Conservation (phyloP, 2,329 filamentous ascomycete species). For the Aspergillus brasiliensis region DNA sequence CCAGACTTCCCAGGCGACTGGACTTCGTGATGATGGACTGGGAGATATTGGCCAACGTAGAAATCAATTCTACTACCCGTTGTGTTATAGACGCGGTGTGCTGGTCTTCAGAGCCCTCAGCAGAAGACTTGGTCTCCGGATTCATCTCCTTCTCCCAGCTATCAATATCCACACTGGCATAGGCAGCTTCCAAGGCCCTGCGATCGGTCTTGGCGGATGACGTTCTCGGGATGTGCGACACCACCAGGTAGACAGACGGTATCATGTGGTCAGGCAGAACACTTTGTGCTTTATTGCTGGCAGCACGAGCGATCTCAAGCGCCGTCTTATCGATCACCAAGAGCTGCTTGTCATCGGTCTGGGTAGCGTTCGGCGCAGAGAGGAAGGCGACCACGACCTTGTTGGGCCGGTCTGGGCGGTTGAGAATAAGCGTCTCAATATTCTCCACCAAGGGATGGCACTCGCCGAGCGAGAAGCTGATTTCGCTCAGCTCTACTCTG, state of each 20-base stretch:
- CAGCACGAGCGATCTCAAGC: constrained; percentile 25
- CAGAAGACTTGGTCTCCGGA: constrained; percentile 13
- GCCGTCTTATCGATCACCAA: constrained; percentile 20
- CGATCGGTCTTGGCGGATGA: constrained; percentile 39
- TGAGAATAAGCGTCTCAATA: constrained; percentile 35
- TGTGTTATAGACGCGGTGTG: not conserved
- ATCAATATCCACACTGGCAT: constrained; percentile 30
- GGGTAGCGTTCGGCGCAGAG: constrained; percentile 24
- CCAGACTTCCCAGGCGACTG: constrained; percentile 30
- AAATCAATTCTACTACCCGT: constrained; percentile 26
- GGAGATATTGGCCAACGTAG: constrained; percentile 25
- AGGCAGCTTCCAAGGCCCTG: constrained; percentile 29
- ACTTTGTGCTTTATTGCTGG: constrained; percentile 22
- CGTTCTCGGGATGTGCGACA: constrained; percentile 32
- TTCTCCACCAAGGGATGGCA: constrained; percentile 34
- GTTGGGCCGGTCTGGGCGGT: constrained; percentile 32
- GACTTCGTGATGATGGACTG: constrained; percentile 21
- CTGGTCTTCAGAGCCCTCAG: not conserved
- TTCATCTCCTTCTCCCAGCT: constrained; percentile 29
- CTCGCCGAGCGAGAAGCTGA: constrained; percentile 35
- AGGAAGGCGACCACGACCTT: constrained; percentile 41
- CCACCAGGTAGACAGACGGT: constrained; percentile 34
- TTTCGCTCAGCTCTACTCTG: constrained; percentile 33
- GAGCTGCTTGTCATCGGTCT: constrained; percentile 2
- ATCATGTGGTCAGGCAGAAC: constrained; percentile 37